Evolutionary conservation across 495 filamentous ascomycete species (phyloP), one percentile per base, ranked within the genome.

Genomic region (Saxispiralis lemnorum): DNA sequence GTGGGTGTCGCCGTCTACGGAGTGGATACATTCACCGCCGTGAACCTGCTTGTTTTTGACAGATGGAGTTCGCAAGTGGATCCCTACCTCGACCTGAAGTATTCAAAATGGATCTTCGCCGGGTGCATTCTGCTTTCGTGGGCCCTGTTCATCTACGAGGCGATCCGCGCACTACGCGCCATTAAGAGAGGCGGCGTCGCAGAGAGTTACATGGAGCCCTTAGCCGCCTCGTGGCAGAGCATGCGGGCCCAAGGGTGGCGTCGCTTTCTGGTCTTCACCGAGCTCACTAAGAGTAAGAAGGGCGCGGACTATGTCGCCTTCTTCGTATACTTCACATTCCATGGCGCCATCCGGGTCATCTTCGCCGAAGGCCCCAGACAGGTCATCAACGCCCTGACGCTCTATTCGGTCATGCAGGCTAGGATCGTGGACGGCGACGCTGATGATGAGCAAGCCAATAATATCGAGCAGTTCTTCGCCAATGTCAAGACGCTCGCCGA

Each of bases 311-410:
- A 93, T 57, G 68, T 93, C 33, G 89, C 87, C 10, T 68, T 97
- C 2, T 93, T 94, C 55, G 79, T 83, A 24, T 94, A 93, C 55
- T 97, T 95, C 60, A 79, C 80, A 14, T 95, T 95, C 58, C 79
- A 95, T 65, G 78, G 81, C 40, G 94, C 89, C 78, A 71, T 94
- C 56, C 80, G 84, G 38, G 76, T 86, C 21, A 63, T 94, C 39
- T 70, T 95, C 50, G 89, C 86, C 35, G 81, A 92, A 62, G 88
- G 85, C 1, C 89, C 89, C 12, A 79, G 89, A 46, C 83, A 92
- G 54, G 79, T 77, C 43, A 67, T 95, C 57, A 97, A 97, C 56
- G 83, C 75, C 14, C 62, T 95, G 46, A 92, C 86, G 0, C 67
- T 97, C 5, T 87, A 81, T 53, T 79, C 83, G 0, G 84, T 92